Conservation (phyloP, 495 filamentous ascomycete species). For the Aspergillus indologenus region DNA sequence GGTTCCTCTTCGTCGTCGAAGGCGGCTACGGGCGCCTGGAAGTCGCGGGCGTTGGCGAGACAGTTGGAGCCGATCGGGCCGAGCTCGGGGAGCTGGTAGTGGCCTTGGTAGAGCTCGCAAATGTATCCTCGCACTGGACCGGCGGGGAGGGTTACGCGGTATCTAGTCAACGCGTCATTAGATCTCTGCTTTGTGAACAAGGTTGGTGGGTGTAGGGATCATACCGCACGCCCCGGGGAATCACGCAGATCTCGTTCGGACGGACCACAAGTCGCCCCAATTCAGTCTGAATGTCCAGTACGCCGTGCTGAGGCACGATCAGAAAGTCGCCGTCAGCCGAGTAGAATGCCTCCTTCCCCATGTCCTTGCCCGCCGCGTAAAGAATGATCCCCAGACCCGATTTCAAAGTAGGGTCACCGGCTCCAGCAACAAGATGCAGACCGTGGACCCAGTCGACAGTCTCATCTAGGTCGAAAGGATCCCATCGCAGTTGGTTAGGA, state of each 20-base stretch:
- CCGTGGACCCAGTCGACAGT: conserved; percentile 76
- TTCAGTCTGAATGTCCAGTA: conserved; percentile 83
- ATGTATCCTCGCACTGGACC: conserved; percentile 78
- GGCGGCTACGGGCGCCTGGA: conserved; percentile 75
- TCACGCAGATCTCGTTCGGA: conserved; percentile 85
- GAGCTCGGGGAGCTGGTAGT: conserved; percentile 81
- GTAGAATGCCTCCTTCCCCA: conserved; percentile 78
- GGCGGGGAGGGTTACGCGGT: conserved; percentile 64
- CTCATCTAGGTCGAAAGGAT: conserved; percentile 77
- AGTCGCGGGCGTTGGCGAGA: conserved; percentile 84
- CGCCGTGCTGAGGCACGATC: conserved; percentile 80
- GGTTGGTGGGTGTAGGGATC: conserved; percentile 8
- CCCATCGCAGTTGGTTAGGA: conserved; percentile 90
- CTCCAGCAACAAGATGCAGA: conserved; percentile 73
- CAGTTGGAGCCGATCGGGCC: conserved; percentile 87
- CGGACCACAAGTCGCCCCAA: conserved; percentile 77
- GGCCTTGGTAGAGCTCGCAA: conserved; percentile 80
- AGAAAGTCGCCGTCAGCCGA: conserved; percentile 89
- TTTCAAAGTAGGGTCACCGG: conserved; percentile 80
- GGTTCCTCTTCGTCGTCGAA: conserved; percentile 60
- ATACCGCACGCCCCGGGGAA: conserved; percentile 70
- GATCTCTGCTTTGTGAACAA: background rate
- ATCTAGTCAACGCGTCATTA: conserved; percentile 37
- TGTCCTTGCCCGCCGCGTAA: conserved; percentile 77
- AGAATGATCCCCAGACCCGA: conserved; percentile 77